Percentiles rank a stretch among this genome's conserved stretches.
Evolutionary conservation across 352 stramenopile species (phyloP).

Genomic region (Pythium guiyangense): DNA sequence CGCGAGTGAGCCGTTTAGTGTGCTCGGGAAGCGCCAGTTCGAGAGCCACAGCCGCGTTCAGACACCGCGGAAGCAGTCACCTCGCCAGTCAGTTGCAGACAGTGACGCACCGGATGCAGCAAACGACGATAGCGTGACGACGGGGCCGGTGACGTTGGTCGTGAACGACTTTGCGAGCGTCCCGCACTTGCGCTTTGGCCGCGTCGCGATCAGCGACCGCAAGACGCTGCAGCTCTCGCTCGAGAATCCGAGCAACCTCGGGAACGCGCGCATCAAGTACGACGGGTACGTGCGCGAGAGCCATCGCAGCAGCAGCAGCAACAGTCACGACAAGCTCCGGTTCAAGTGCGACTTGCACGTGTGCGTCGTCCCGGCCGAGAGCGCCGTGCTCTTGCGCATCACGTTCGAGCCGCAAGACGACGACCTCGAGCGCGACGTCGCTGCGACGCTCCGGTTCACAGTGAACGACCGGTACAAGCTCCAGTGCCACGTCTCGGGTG

Average conservation of each 20-base stretch:
- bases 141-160: constrained; percentile 23
- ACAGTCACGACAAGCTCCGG: constrained; percentile 24
- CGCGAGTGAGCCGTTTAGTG: constrained; percentile 11
- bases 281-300: constrained; percentile 38
- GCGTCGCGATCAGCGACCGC: constrained; percentile 38
- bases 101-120: background rate
- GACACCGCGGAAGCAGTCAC: background rate
- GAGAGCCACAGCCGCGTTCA: background rate
- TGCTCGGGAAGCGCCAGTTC: constrained; percentile 14
- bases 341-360: constrained; percentile 75
- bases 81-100: background rate
- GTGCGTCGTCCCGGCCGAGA: constrained; percentile 57
- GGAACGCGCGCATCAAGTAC: constrained; percentile 64
- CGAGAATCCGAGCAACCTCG: constrained; percentile 52
- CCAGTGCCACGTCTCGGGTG: constrained; percentile 39
- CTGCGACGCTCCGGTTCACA: constrained; percentile 46
- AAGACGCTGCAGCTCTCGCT: constrained; percentile 48
- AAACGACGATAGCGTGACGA: background rate
- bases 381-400: constrained; percentile 48
- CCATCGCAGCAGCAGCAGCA: constrained; percentile 5
- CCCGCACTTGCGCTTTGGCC: constrained; percentile 45
- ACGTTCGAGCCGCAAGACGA: constrained; percentile 48
- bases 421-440: constrained; percentile 38
- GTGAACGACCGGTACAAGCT: constrained; percentile 61
- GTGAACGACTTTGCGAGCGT: constrained; percentile 42